A percentile compares a stretch with the other conserved stretches of the same genome.
These are phyloP conservation scores for Vanrija pseudolonga DNA, from an alignment of 1,284 basidiomycete species.

Conservation along the genomic window DNA sequence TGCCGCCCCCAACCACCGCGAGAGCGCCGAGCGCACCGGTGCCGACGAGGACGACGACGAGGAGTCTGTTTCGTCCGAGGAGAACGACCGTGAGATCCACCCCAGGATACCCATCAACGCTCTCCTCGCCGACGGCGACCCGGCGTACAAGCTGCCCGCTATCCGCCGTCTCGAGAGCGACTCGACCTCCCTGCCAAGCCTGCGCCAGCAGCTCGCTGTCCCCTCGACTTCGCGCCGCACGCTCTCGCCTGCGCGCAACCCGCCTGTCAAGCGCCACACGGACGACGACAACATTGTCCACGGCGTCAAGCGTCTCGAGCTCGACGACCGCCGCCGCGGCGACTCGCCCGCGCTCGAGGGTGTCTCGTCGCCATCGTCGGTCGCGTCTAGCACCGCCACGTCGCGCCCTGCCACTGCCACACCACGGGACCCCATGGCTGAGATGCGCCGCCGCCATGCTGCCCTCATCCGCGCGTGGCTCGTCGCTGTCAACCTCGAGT, in stretches of 20 bases:
- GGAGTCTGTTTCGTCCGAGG: conserved; percentile 7
- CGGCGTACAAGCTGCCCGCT: conserved; percentile 23
- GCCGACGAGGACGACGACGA: conserved; percentile 23
- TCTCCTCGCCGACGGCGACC: conserved; percentile 14
- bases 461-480: conserved; percentile 43
- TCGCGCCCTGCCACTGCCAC: background rate
- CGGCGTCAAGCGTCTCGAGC: conserved; percentile 45
- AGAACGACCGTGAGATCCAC: conserved; percentile 1
- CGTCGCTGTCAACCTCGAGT: conserved; percentile 45
- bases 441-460: conserved; percentile 34
- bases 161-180: conserved; percentile 3
- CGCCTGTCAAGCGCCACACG: conserved; percentile 42
- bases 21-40: conserved; percentile 27
- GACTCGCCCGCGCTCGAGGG: conserved; percentile 6
- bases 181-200: conserved; percentile 9
- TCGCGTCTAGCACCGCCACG: background rate
- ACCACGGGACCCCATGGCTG: conserved; percentile 5
- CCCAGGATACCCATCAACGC: conserved; percentile 8
- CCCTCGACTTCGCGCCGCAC: conserved; percentile 4
- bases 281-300: conserved; percentile 39
- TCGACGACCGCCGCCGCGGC: conserved; percentile 22
- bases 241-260: conserved; percentile 20
- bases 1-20: conserved; percentile 30
- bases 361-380: background rate
- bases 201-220: conserved; percentile 4